Evolutionary conservation across 2,329 filamentous ascomycete species (phyloP).

Genomic region (Passalora sequoiae): DNA sequence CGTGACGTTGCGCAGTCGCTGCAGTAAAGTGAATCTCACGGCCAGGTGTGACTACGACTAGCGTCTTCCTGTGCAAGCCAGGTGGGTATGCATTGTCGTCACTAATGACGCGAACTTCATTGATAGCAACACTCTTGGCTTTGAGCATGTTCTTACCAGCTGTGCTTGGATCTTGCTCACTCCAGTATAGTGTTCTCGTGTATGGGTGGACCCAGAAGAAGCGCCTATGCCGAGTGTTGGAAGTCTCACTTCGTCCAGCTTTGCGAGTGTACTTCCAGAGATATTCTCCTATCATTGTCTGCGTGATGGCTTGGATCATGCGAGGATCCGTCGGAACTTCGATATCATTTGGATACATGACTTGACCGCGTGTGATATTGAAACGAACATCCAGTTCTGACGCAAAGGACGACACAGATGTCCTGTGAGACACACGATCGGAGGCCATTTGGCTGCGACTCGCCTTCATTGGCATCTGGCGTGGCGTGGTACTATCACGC

Average conservation of each 20-base stretch:
- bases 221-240: conserved; percentile 80
- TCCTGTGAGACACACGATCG: conserved; percentile 51
- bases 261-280: conserved; percentile 99
- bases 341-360: conserved; percentile 56
- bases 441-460: conserved; percentile 29
- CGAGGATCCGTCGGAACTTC: conserved; percentile 74
- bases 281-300: conserved; percentile 99
- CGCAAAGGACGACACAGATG: conserved; percentile 89
- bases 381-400: conserved; percentile 91
- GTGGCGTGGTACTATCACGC: conserved; percentile 54
- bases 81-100: conserved; percentile 96
- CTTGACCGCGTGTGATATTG: conserved; percentile 58
- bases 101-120: conserved; percentile 82
- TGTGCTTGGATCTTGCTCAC: conserved; percentile 75
- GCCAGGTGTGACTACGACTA: conserved; percentile 84
- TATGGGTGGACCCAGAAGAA: conserved; percentile 99
- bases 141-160: conserved; percentile 72
- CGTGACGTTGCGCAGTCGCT: conserved; percentile 85
- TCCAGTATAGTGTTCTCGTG: conserved; percentile 95
- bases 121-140: conserved; percentile 87
- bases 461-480: conserved; percentile 41
- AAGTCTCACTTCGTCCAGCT: conserved; percentile 81
- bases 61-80: conserved; percentile 87
- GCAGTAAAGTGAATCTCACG: conserved; percentile 91
- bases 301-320: conserved; percentile 98